A percentile compares a stretch with the other conserved stretches of the same genome.
Evolutionary conservation across 768 basidiomycete genomes (phyloP).

Genomic region (Mrakia frigida): DNA sequence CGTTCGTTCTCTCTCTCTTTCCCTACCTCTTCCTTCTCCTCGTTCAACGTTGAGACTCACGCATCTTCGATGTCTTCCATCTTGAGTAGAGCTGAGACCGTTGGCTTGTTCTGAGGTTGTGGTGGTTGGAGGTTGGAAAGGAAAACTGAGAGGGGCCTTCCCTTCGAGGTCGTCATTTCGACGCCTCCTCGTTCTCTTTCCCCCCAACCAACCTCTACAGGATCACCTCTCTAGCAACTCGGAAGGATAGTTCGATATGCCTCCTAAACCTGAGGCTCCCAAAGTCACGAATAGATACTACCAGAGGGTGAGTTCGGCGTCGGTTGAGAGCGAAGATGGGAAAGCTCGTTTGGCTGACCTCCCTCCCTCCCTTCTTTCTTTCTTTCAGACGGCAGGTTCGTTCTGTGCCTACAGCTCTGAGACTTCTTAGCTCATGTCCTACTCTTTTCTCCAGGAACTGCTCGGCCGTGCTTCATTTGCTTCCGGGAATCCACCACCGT

Average conservation of each 20-base stretch:
- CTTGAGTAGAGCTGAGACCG: neutral
- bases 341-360: neutral
- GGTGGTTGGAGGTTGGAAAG: too few relatives aligned
- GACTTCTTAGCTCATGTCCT: neutral
- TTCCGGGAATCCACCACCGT: constrained; percentile 28
- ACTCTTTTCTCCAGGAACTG: constrained; percentile 13
- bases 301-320: constrained; percentile 13
- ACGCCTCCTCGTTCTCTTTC: too few relatives aligned
- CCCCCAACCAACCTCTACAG: neutral
- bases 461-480: constrained; percentile 32
- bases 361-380: neutral
- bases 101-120: neutral
- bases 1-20: neutral
- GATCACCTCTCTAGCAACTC: neutral
- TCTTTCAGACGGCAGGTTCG: neutral
- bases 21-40: too few relatives aligned
- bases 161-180: too few relatives aligned
- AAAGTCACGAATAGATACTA: constrained; percentile 19
- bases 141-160: neutral
- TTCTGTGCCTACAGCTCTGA: neutral
- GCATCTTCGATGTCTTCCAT: neutral
- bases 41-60: neutral
- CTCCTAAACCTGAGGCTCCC: neutral
- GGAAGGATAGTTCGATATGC: neutral
- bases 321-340: neutral